Evolutionary conservation across 129 eudicot species (phyloP).

Genomic region (Sambucus nigra): DNA sequence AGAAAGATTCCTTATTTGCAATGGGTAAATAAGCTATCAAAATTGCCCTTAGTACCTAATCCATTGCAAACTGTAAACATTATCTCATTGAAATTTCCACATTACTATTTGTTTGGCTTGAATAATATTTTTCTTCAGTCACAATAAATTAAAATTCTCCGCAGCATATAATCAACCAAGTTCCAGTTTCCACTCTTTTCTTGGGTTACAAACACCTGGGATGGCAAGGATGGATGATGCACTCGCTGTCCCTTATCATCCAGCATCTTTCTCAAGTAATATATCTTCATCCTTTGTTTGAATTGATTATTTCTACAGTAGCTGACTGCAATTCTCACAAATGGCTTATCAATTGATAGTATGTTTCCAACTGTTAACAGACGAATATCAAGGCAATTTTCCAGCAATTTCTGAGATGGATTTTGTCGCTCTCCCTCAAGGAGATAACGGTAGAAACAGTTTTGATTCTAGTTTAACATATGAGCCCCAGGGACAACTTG

Average conservation of each 20-base stretch:
- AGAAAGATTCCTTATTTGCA: no score
- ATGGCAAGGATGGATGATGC: constrained; percentile 36
- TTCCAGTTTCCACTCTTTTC: constrained; percentile 53
- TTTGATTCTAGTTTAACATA: constrained; percentile 29
- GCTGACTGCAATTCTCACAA: neutral
- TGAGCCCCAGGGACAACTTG: constrained; percentile 26
- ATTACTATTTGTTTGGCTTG: no score
- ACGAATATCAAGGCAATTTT: constrained; percentile 44
- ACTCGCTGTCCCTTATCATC: constrained; percentile 46
- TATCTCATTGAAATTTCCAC: no score
- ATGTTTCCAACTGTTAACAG: constrained; percentile 24
- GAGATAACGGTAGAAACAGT: constrained; percentile 28
- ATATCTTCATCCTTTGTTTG: constrained; percentile 3
- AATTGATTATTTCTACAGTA: neutral
- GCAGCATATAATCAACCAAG: constrained; percentile 74
- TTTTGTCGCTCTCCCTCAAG: constrained; percentile 35
- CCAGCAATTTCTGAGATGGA: constrained; percentile 40
- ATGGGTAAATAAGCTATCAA: no score
- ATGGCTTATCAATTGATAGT: neutral
- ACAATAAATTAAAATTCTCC: neutral
- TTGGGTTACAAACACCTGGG: constrained; percentile 38
- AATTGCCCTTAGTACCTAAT: no score
- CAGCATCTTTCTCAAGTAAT: constrained; percentile 52
- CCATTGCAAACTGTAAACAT: no score
- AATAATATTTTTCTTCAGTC: no score